These are phyloP conservation scores for Gautieria morchelliformis DNA, from an alignment of 768 basidiomycete species.

Conservation along the genomic window DNA sequence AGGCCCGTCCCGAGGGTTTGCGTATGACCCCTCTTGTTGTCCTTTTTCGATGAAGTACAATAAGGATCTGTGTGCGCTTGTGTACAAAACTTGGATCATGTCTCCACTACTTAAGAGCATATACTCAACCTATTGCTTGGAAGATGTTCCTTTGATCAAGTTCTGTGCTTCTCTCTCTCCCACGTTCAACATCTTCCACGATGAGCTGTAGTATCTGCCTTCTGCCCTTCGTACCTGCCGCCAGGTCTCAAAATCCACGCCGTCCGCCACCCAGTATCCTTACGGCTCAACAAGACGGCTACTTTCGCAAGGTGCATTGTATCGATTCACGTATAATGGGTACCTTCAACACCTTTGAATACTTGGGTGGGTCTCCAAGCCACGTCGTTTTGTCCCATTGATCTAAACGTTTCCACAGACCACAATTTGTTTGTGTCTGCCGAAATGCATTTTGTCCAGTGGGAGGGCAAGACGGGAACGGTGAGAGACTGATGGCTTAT, in stretches of 20 bases:
- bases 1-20: too few species aligned
- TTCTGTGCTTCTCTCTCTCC: too few species aligned
- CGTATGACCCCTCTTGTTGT: too few species aligned
- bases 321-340: constrained; percentile 6
- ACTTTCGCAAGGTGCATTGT: constrained; percentile 12
- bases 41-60: too few species aligned
- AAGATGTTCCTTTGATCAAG: too few species aligned
- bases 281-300: constrained; percentile 11
- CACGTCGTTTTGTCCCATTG: neutral
- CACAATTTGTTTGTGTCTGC: neutral
- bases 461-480: neutral
- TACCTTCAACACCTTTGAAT: neutral
- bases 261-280: constrained; percentile 13
- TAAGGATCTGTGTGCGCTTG: too few species aligned
- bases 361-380: neutral
- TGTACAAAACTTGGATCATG: too few species aligned
- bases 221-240: constrained; percentile 18
- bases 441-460: neutral
- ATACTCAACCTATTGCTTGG: too few species aligned
- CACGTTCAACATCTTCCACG: neutral
- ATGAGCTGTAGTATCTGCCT: constrained; percentile 21
- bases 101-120: too few species aligned
- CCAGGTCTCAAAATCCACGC: constrained; percentile 6
- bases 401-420: neutral
- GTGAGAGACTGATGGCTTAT: neutral